phyloP scores from a whole-genome alignment of 2,329 filamentous ascomycete species.

The Aspergillus sp. region DNA sequence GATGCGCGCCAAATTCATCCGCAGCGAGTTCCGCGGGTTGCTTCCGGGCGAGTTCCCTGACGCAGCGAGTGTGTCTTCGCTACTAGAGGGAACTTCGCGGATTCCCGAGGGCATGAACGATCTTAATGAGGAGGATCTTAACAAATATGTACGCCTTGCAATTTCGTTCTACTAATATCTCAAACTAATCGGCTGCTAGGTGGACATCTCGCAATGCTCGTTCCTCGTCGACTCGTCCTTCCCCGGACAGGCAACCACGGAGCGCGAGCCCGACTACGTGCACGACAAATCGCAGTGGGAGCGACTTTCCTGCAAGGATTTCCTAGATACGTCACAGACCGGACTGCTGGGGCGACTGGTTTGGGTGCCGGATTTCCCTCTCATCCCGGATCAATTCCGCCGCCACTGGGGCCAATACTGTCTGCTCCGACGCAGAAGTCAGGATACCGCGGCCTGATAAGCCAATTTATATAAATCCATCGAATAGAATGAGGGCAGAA shows the following conservation, averaged over 20 bases:
- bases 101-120: slow-evolving; percentile 87
- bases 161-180: background rate
- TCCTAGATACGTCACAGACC: slow-evolving; percentile 77
- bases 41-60: slow-evolving; percentile 89
- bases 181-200: slow-evolving; percentile 38
- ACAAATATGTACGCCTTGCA: slow-evolving; percentile 69
- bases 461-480: background rate
- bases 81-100: slow-evolving; percentile 82
- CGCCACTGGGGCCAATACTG: slow-evolving; percentile 89
- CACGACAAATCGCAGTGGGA: slow-evolving; percentile 76
- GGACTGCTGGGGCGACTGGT: slow-evolving; percentile 71
- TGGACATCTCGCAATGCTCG: slow-evolving; percentile 69
- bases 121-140: slow-evolving; percentile 77
- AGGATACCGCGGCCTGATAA: background rate
- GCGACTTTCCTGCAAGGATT: slow-evolving; percentile 69
- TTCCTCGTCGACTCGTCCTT: slow-evolving; percentile 89
- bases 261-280: slow-evolving; percentile 77
- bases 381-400: slow-evolving; percentile 68
- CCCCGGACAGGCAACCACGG: slow-evolving; percentile 58
- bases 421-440: slow-evolving; percentile 59
- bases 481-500: slow-evolving; percentile 1
- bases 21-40: slow-evolving; percentile 84
- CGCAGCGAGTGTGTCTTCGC: slow-evolving; percentile 65
- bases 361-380: slow-evolving; percentile 72
- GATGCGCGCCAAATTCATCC: slow-evolving; percentile 84